Percentiles rank a stretch among this genome's conserved stretches.
phyloP scores from a whole-genome alignment of 2,329 filamentous ascomycete genomes.

The Cryphonectria naterciae region DNA sequence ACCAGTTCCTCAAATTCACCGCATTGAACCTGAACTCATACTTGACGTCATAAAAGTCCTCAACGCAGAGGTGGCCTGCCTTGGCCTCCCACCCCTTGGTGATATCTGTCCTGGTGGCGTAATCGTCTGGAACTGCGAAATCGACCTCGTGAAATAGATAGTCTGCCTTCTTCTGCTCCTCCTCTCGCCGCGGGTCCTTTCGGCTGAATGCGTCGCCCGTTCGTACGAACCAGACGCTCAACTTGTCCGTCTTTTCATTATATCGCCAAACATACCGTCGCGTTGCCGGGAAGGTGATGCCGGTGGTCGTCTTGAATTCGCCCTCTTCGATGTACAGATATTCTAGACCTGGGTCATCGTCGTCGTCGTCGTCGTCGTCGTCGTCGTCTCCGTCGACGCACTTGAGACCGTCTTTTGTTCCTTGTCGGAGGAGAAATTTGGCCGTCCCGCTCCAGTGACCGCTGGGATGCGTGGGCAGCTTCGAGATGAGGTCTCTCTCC shows the following conservation, averaged over 20 bases:
- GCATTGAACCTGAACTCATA: slow-evolving; percentile 69
- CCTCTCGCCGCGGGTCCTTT: slow-evolving; percentile 75
- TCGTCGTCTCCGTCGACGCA: slow-evolving; percentile 33
- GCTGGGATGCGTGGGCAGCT: slow-evolving; percentile 61
- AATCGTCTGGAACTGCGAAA: slow-evolving; percentile 50
- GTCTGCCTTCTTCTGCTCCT: slow-evolving; percentile 66
- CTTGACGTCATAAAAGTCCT: slow-evolving; percentile 71
- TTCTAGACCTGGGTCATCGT: slow-evolving; percentile 51
- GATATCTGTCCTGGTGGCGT: slow-evolving; percentile 30
- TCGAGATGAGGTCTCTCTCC: slow-evolving; percentile 58
- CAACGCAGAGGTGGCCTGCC: slow-evolving; percentile 70
- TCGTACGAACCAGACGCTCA: slow-evolving; percentile 77
- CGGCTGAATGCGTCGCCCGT: slow-evolving; percentile 63
- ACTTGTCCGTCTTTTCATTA: slow-evolving; percentile 58
- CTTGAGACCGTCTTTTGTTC: slow-evolving; percentile 57
- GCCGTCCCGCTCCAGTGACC: slow-evolving; percentile 69
- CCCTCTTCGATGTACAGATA: slow-evolving; percentile 74
- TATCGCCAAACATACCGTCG: slow-evolving; percentile 77
- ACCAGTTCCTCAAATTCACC: slow-evolving; percentile 61
- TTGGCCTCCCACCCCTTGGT: slow-evolving; percentile 63
- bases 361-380: slow-evolving; percentile 30
- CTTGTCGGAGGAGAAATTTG: slow-evolving; percentile 64
- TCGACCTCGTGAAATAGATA: slow-evolving; percentile 78
- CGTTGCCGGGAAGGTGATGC: slow-evolving; percentile 62
- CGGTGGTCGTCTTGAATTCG: slow-evolving; percentile 61